Evolutionary conservation across 257 asterid species (phyloP), one percentile per base, ranked within the genome.

Genomic region (Pogostemon cablin): DNA sequence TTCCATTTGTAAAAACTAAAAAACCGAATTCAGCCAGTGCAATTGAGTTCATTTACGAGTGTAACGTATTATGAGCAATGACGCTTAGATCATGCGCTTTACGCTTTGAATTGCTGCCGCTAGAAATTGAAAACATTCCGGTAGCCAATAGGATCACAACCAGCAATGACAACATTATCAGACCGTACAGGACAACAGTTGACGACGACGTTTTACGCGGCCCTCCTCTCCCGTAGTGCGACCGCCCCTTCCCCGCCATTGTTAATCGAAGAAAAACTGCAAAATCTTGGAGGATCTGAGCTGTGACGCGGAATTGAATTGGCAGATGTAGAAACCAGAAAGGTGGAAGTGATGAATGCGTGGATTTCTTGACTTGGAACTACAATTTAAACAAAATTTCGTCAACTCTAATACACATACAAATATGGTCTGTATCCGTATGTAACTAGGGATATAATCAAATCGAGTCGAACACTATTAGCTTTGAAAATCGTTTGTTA

Each of bases 231-330:
- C 82, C 81, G 77, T 79, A 70, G 48, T 70, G 73, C 77, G 69
- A 85, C 82, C 91, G 81, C 78, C 89, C 96, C 71, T 92, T 92
- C 72, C 73, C 90, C 77, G 95, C 92, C 96, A 89, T 87, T 71
- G 69, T 2, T 15, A 71, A 75, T 71, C 66, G 69, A 60, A 69
- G 10, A 20, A 42, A 54, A 42, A 3, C 25, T 35, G 57, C 48
- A 49, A 43, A 46, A 5, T 59, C 6, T 6, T 25, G 5, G 10
- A 71, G 44, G 80, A 76, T 77, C 73, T 66, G 69, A 54, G 50
- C 40, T 66, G 49, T 6, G 9, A 47, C 25, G 56, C 38, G 46
- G 68, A 49, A 72, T 71, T 71, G 69, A 64, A 70, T 64, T 58
- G 53, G 40, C 50, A 6, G 53, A 71, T 48, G 73, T 5, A 41